A percentile compares a stretch with the other conserved stretches of the same genome.
Evolutionary conservation across 2,329 filamentous ascomycete species (phyloP).

Genomic region (Cercospora zeae-maydis): DNA sequence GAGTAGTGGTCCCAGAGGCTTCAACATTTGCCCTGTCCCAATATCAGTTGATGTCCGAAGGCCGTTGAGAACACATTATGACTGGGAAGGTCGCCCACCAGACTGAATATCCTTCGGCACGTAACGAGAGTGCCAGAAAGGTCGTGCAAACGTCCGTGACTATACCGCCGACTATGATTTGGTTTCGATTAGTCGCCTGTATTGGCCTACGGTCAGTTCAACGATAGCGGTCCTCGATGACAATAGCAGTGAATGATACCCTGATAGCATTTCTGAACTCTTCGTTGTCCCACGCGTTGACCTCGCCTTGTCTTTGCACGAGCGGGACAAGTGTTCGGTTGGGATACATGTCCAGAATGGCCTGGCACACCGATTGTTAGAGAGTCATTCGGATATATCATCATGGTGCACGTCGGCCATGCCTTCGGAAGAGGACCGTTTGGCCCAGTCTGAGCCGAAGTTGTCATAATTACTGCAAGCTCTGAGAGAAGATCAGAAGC

Average conservation of each 20-base stretch:
- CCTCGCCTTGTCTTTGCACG: conserved; percentile 64
- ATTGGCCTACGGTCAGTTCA: neutral
- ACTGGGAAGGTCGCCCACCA: conserved; percentile 40
- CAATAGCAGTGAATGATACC: neutral
- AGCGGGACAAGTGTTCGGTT: conserved; percentile 51
- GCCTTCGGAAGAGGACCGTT: conserved; percentile 65
- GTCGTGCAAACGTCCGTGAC: conserved; percentile 72
- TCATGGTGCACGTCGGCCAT: neutral
- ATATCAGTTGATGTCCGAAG: neutral
- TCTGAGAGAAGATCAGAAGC: conserved; percentile 33
- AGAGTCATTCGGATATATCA: neutral
- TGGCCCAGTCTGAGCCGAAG: conserved; percentile 64
- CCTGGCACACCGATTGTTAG: conserved; percentile 31
- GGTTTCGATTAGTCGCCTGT: conserved; percentile 59
- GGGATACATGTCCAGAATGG: conserved; percentile 64
- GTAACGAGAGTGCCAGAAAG: conserved; percentile 69
- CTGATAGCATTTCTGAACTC: conserved; percentile 64
- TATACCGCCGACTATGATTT: conserved; percentile 70
- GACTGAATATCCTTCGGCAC: conserved; percentile 67
- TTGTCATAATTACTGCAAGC: conserved; percentile 66
- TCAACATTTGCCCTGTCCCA: conserved; percentile 58
- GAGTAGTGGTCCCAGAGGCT: conserved; percentile 63
- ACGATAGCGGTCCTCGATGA: neutral
- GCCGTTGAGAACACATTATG: neutral
- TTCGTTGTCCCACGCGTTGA: conserved; percentile 72